Evolutionary conservation across 1,284 basidiomycete species (phyloP).

Genomic region (Microbotryum violaceum): DNA sequence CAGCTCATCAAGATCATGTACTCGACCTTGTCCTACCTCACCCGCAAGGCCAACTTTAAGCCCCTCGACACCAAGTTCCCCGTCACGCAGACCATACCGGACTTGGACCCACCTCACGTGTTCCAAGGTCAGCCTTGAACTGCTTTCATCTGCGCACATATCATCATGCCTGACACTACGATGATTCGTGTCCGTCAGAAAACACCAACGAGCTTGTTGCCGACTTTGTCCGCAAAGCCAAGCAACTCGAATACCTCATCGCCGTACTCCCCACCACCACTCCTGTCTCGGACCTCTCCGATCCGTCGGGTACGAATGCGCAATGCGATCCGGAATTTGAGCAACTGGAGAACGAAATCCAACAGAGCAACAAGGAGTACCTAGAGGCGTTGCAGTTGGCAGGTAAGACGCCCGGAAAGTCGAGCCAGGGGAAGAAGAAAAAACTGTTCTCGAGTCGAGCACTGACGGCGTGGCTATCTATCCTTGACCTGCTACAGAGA

Average conservation of each 20-base stretch:
- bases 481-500: background rate
- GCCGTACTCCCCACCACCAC: slow-evolving; percentile 55
- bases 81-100: slow-evolving; percentile 61
- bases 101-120: slow-evolving; percentile 63
- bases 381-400: slow-evolving; percentile 59
- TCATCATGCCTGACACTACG: too few relatives aligned
- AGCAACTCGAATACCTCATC: slow-evolving; percentile 72
- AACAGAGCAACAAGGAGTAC: slow-evolving; percentile 63
- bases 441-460: background rate
- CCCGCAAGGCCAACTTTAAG: slow-evolving; percentile 59
- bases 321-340: slow-evolving; percentile 44
- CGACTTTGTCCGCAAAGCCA: slow-evolving; percentile 70
- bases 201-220: slow-evolving; percentile 69
- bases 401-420: slow-evolving; percentile 45
- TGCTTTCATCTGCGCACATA: background rate
- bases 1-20: slow-evolving; percentile 76
- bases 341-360: slow-evolving; percentile 59
- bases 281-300: slow-evolving; percentile 55
- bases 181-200: slow-evolving; percentile 43
- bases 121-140: slow-evolving; percentile 50
- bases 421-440: background rate
- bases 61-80: slow-evolving; percentile 65
- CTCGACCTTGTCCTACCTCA: slow-evolving; percentile 63
- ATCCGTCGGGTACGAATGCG: slow-evolving; percentile 50
- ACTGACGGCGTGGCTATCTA: background rate